Conservation (phyloP, 805 yeast genomes). For the Saccharomycopsis selenospora region DNA sequence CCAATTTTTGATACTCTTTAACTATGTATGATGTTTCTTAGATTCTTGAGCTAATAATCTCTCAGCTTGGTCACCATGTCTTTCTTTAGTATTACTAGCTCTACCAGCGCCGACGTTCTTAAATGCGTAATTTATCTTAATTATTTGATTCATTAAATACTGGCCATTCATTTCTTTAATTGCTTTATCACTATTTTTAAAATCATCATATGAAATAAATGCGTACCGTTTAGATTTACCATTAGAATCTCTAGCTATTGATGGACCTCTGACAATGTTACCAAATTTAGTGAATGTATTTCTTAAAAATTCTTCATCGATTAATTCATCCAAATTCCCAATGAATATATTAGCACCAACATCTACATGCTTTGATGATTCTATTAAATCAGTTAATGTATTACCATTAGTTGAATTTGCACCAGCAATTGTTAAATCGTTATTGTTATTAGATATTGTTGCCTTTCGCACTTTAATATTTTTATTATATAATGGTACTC, state of each 20-base stretch:
- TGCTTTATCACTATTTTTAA: slow-evolving; percentile 66
- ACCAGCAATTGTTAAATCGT: slow-evolving; percentile 13
- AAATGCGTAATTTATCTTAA: slow-evolving; percentile 62
- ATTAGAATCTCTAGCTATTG: slow-evolving; percentile 39
- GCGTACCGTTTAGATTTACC: slow-evolving; percentile 58
- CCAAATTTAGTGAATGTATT: slow-evolving; percentile 70
- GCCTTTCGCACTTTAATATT: slow-evolving; percentile 51
- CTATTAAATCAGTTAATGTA: slow-evolving; percentile 8
- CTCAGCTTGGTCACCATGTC: slow-evolving; percentile 78
- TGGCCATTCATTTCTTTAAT: slow-evolving; percentile 61
- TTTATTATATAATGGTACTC: slow-evolving; percentile 55
- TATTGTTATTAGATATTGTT: slow-evolving; percentile 23
- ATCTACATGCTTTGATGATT: slow-evolving; percentile 24
- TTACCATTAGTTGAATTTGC: slow-evolving; percentile 18
- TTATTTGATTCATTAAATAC: slow-evolving; percentile 56
- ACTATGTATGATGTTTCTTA: slow-evolving; percentile 28
- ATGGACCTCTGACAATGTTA: slow-evolving; percentile 41
- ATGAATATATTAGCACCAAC: slow-evolving; percentile 65
- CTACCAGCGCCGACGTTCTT: slow-evolving; percentile 36
- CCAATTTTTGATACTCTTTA: no score
- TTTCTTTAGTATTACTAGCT: slow-evolving; percentile 31
- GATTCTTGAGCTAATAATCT: slow-evolving; percentile 64
- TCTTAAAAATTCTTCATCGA: slow-evolving; percentile 47
- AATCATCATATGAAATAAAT: slow-evolving; percentile 55
- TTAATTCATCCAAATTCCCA: slow-evolving; percentile 53